These are phyloP conservation scores for Pleurotus giganteus DNA, from an alignment of 768 basidiomycete genomes.

Conservation along the genomic window DNA sequence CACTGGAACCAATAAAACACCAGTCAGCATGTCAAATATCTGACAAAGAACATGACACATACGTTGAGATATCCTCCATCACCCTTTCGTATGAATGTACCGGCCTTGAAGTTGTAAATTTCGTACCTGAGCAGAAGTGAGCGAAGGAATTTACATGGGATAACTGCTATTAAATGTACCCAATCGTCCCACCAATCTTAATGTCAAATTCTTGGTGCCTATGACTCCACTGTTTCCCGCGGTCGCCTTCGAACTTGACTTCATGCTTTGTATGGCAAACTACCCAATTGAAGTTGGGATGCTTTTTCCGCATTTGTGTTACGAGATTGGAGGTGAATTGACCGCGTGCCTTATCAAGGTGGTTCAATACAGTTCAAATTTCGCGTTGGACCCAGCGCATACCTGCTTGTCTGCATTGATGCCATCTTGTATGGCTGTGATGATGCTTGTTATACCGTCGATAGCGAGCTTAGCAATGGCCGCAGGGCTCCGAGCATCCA, in stretches of 20 bases:
- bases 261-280: constrained; percentile 19
- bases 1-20: neutral
- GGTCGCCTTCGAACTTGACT: constrained; percentile 12
- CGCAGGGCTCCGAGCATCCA: neutral
- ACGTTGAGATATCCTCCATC: constrained; percentile 11
- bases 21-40: neutral
- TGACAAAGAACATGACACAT: neutral
- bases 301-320: constrained; percentile 10
- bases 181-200: constrained; percentile 14
- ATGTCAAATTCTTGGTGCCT: constrained; percentile 15
- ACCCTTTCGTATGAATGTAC: constrained; percentile 6
- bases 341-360: constrained; percentile 1
- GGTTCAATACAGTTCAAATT: neutral
- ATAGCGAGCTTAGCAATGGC: neutral
- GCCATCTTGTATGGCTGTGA: neutral
- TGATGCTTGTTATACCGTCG: neutral
- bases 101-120: neutral
- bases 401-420: constrained; percentile 2
- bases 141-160: neutral
- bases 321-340: neutral
- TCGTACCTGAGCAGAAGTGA: neutral
- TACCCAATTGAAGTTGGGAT: constrained; percentile 18
- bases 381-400: too few relatives aligned
- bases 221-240: constrained; percentile 20
- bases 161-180: constrained; percentile 8